Percentiles rank a stretch among this genome's conserved stretches.
phyloP scores from a whole-genome alignment of 2,329 filamentous ascomycete genomes.

The Talaromyces islandicus region DNA sequence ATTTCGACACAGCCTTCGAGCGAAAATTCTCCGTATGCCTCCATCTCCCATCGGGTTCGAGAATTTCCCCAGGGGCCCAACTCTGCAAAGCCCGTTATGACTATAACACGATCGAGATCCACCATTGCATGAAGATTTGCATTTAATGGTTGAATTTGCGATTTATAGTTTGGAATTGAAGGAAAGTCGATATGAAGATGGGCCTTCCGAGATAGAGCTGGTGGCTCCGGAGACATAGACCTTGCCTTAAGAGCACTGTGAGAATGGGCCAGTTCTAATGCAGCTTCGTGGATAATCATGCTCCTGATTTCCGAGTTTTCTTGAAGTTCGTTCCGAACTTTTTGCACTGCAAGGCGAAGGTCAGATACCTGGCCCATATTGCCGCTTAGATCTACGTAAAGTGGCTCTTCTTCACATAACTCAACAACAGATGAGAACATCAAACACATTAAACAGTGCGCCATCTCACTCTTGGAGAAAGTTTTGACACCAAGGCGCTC shows the following conservation, averaged over 20 bases:
- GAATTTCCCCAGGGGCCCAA: conserved; percentile 97
- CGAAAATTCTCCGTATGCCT: conserved; percentile 91
- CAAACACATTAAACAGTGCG: conserved; percentile 91
- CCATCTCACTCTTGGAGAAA: conserved; percentile 99
- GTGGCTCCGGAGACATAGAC: background rate
- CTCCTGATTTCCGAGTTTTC: conserved; percentile 59
- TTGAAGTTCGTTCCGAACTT: conserved; percentile 87
- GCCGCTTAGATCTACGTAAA: conserved; percentile 95
- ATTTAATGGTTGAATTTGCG: conserved; percentile 82
- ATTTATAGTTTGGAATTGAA: conserved; percentile 79
- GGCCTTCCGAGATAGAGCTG: conserved; percentile 59
- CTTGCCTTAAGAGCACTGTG: background rate
- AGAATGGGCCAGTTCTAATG: background rate
- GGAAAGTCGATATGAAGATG: conserved; percentile 99
- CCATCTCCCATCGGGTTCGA: conserved; percentile 98
- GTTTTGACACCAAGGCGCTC: conserved; percentile 95
- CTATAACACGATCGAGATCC: conserved; percentile 93
- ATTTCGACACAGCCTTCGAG: conserved; percentile 97
- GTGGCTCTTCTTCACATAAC: conserved; percentile 88
- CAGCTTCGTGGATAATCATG: conserved; percentile 72
- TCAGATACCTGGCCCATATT: conserved; percentile 96
- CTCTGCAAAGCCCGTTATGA: conserved; percentile 94
- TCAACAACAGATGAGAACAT: conserved; percentile 93
- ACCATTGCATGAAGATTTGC: conserved; percentile 95
- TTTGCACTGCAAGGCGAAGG: conserved; percentile 87